A percentile compares a stretch with the other conserved stretches of the same genome.
Evolutionary conservation across 2,329 filamentous ascomycete genomes (phyloP).

Genomic region (Aspergillus pseudotamarii): DNA sequence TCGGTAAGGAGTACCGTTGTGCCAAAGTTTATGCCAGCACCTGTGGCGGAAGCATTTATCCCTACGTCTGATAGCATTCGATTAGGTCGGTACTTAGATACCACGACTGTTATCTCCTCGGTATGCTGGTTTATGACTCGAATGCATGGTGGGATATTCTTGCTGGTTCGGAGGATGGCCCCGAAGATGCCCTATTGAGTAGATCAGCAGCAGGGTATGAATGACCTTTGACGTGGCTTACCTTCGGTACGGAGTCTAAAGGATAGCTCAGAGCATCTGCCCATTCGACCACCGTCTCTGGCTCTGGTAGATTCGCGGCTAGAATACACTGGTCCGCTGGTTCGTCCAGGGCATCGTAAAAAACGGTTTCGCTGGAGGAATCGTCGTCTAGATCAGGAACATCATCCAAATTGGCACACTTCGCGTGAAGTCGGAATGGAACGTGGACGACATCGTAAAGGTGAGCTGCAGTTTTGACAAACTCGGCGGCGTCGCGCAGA

Average conservation of each 20-base stretch:
- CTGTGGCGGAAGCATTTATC: background rate
- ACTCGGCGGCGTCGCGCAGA: background rate
- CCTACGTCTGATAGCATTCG: background rate
- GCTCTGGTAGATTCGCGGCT: background rate
- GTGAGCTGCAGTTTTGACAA: background rate
- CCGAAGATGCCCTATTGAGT: background rate
- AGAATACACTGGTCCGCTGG: background rate
- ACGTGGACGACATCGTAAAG: background rate
- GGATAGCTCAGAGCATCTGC: conserved; percentile 1
- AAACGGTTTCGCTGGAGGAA: background rate
- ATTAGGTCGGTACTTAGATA: conserved; percentile 4
- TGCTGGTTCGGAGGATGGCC: background rate
- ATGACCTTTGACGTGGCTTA: background rate
- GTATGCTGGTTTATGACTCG: conserved; percentile 5
- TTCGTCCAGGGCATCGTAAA: background rate
- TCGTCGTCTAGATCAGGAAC: background rate
- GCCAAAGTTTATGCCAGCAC: background rate
- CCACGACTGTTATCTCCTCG: conserved; percentile 7
- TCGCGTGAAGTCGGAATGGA: background rate
- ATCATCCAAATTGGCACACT: background rate
- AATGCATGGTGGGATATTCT: conserved; percentile 2
- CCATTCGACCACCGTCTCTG: background rate
- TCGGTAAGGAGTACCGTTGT: background rate
- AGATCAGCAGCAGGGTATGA: background rate
- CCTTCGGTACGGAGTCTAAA: background rate